These are phyloP conservation scores for Pseudodiploospora longispora DNA, from an alignment of 2,329 filamentous ascomycete genomes.

Conservation along the genomic window DNA sequence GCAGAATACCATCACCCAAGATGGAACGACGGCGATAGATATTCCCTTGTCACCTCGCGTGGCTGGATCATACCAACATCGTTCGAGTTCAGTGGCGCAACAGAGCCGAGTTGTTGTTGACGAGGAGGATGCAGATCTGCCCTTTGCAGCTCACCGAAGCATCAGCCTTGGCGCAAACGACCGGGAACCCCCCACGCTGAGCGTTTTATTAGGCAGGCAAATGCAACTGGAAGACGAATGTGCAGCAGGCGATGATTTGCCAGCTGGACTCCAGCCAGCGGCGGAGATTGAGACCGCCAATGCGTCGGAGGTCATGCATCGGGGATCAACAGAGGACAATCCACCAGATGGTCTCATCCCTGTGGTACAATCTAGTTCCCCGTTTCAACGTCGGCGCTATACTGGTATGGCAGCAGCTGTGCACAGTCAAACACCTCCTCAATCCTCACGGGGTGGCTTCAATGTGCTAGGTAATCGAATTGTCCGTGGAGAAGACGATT, in stretches of 20 bases:
- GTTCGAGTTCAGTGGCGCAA: conserved; percentile 63
- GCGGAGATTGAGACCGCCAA: conserved; percentile 32
- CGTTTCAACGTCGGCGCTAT: conserved; percentile 40
- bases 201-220: conserved; percentile 47
- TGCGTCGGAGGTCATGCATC: conserved; percentile 31
- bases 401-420: conserved; percentile 29
- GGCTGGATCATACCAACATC: conserved; percentile 40
- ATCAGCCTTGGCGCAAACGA: conserved; percentile 60
- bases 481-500: conserved; percentile 34
- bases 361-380: conserved; percentile 32
- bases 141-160: conserved; percentile 55
- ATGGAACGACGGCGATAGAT: conserved; percentile 59
- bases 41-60: conserved; percentile 64
- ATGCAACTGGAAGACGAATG: conserved; percentile 26
- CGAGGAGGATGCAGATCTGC: conserved; percentile 53
- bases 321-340: conserved; percentile 37
- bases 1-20: conserved; percentile 34
- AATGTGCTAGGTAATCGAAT: conserved; percentile 31
- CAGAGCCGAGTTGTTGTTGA: conserved; percentile 47
- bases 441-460: conserved; percentile 39
- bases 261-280: conserved; percentile 30
- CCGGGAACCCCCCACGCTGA: conserved; percentile 56
- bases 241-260: conserved; percentile 13
- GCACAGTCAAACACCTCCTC: conserved; percentile 34
- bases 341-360: conserved; percentile 37